Percentiles rank a stretch among this genome's conserved stretches.
These are phyloP conservation scores for Lumnitzera littorea DNA, from an alignment of 345 rosid species.

Conservation along the genomic window DNA sequence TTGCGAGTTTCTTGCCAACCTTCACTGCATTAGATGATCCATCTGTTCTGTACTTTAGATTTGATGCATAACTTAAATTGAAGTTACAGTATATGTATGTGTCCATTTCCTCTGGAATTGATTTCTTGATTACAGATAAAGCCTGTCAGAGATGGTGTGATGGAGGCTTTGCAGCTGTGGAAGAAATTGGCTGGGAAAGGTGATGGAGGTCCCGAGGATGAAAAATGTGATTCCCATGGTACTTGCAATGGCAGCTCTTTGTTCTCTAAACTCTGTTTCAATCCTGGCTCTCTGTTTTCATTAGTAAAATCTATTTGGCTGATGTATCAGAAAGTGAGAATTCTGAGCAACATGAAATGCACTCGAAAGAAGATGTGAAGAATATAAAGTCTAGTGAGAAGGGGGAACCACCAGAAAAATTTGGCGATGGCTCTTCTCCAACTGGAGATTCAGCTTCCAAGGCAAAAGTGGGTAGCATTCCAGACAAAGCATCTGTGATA, in stretches of 20 bases:
- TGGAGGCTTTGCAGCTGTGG: constrained; percentile 91
- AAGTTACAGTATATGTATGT: too few species aligned
- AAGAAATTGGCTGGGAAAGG: constrained; percentile 77
- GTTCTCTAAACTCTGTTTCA: constrained; percentile 1
- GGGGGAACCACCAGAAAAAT: constrained; percentile 34
- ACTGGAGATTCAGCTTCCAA: constrained; percentile 43
- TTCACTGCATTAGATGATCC: too few species aligned
- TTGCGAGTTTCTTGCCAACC: too few species aligned
- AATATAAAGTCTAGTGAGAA: constrained; percentile 30
- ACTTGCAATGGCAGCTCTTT: constrained; percentile 5
- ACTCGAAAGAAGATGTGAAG: constrained; percentile 38
- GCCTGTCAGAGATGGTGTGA: constrained; percentile 92
- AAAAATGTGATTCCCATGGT: constrained; percentile 58
- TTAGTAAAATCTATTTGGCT: constrained; percentile 2
- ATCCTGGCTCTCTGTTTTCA: constrained; percentile 1
- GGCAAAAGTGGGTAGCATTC: constrained; percentile 59
- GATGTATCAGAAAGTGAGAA: constrained; percentile 23
- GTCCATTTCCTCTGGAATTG: constrained; percentile 2
- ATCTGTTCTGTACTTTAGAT: too few species aligned
- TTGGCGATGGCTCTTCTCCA: constrained; percentile 36
- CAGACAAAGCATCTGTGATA: constrained; percentile 71
- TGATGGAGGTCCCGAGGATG: constrained; percentile 56
- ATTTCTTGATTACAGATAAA: constrained; percentile 53
- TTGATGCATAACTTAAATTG: too few species aligned
- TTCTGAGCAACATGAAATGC: constrained; percentile 25